phyloP scores from a whole-genome alignment of 2,329 filamentous ascomycete species.

The Microcyclospora tardicrescens region DNA sequence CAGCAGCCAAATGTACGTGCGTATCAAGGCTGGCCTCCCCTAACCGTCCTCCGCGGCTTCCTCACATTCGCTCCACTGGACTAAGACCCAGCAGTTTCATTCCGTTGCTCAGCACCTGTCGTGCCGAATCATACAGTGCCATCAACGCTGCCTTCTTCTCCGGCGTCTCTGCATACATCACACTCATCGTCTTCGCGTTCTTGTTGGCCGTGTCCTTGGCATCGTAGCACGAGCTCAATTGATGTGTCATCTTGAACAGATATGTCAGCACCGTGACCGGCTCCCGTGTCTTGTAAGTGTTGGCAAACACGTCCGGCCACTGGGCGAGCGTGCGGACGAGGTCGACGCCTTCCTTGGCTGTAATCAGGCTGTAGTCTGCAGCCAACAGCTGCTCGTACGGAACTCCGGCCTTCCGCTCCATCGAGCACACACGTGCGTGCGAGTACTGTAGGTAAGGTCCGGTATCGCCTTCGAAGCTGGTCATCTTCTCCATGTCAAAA shows the following conservation, averaged over 20 bases:
- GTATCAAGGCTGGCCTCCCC: neutral
- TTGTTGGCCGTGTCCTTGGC: conserved; percentile 31
- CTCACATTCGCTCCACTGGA: conserved; percentile 52
- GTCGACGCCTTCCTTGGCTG: conserved; percentile 58
- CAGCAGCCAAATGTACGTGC: neutral
- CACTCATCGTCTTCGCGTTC: conserved; percentile 43
- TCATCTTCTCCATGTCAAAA: conserved; percentile 73
- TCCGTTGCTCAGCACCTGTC: conserved; percentile 66
- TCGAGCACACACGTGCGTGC: conserved; percentile 54
- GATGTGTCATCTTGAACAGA: conserved; percentile 77
- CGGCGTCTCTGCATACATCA: conserved; percentile 59
- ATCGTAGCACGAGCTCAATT: conserved; percentile 68
- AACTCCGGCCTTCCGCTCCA: conserved; percentile 44
- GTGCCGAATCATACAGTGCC: conserved; percentile 64
- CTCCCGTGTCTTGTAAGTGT: conserved; percentile 74
- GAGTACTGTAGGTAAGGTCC: conserved; percentile 78
- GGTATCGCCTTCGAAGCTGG: conserved; percentile 72
- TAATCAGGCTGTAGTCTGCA: conserved; percentile 56
- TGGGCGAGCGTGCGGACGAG: conserved; percentile 65
- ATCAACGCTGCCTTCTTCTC: conserved; percentile 59
- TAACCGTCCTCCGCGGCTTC: conserved; percentile 15
- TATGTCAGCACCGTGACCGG: conserved; percentile 56
- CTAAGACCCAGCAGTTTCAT: conserved; percentile 69
- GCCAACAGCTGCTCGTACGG: conserved; percentile 42
- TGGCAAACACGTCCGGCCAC: conserved; percentile 74